Evolutionary conservation across 768 basidiomycete species (phyloP).

Genomic region (Dioszegia aurantiaca): DNA sequence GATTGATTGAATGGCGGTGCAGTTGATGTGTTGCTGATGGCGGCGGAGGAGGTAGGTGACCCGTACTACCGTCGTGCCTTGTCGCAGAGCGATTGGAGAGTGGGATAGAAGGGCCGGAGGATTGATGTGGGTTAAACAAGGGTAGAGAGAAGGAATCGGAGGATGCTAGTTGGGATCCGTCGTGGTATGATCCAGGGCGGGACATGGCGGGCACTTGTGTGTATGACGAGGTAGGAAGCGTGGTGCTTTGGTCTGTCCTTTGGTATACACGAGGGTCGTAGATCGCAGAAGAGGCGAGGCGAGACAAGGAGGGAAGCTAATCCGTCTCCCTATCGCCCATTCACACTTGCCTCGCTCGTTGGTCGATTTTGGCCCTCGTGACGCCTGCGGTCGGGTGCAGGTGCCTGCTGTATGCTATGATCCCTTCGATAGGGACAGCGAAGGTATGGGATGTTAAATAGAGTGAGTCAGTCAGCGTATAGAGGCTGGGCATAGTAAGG

Average conservation of each 20-base stretch:
- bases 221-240: not conserved
- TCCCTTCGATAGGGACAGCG: too few species aligned
- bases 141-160: conserved; percentile 28
- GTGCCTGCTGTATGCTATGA: too few species aligned
- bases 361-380: too few species aligned
- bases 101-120: conserved; percentile 13
- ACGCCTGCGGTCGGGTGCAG: too few species aligned
- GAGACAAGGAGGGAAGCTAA: too few species aligned
- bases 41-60: conserved; percentile 13
- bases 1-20: conserved; percentile 14
- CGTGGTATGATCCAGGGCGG: conserved; percentile 42
- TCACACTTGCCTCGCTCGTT: too few species aligned
- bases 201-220: conserved; percentile 26
- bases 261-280: too few species aligned
- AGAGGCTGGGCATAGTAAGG: not conserved
- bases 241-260: not conserved
- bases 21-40: conserved; percentile 11
- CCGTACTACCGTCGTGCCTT: conserved; percentile 3
- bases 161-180: conserved; percentile 13
- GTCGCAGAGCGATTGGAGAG: conserved; percentile 1
- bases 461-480: not conserved
- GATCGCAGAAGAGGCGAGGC: too few species aligned
- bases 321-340: too few species aligned
- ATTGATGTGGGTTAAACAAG: conserved; percentile 35
- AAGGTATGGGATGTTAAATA: not conserved